Evolutionary conservation across 2,329 filamentous ascomycete species (phyloP), one percentile per base, ranked within the genome.

Genomic region (Aureobasidium musti): DNA sequence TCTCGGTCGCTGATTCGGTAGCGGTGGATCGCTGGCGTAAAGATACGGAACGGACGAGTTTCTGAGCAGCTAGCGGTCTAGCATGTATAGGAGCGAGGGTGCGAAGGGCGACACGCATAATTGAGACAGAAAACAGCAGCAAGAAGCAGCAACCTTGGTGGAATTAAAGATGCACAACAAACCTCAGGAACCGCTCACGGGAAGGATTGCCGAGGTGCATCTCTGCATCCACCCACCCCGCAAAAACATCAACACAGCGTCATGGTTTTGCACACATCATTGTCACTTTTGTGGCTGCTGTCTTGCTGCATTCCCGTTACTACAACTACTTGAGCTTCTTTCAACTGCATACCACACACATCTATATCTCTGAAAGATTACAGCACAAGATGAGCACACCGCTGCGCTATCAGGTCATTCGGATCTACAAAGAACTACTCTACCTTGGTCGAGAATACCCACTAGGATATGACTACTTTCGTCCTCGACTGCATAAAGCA

Each of bases 391-490:
- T 45, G 28, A 53, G 45, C 54, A 64, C 81, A 2, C 79, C 85
- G 68, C 83, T 97, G 33, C 87, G 92, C 65, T 83, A 86, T 68
- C 87, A 95, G 75, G 93, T 97, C 53, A 90, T 97, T 70, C 84
- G 85, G 43, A 86, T 97, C 67, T 97, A 97, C 82, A 97, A 97
- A 87, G 92, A 97, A 73, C 86, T 97, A 13, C 84, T 99, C 50
- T 88, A 89, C 73, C 83, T 98, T 17, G 92, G 94, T 39, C 87
- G 89, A 66, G 90, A 94, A 67, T 98, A 98, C 73, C 94, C 95
- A 1, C 82, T 90, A 19, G 95, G 95, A 54, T 96, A 87, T 79
- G 79, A 82, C 35, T 97, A 93, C 79, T 97, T 96, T 76, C 87
- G 90, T 13, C 85, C 87, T 8, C 87, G 92, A 1, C 81, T 97